Evolutionary conservation across 768 basidiomycete species (phyloP), one percentile per base, ranked within the genome.

Genomic region (Pulveroboletus ravenelii): DNA sequence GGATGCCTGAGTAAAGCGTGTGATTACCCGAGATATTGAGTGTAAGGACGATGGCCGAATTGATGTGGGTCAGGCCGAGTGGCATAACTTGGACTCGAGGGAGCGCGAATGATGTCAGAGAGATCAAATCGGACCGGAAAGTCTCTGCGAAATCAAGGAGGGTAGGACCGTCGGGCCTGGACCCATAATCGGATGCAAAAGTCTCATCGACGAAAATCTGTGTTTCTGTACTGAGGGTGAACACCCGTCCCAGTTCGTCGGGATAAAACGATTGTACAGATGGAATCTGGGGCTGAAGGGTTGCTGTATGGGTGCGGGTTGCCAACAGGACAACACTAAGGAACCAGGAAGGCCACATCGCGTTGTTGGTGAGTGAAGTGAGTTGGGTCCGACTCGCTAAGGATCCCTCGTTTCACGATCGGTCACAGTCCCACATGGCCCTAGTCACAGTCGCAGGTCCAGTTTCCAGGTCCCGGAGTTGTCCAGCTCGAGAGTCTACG

Each of bases 181-280:
- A 44, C n/a, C 38, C 42, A 6, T 23, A 2, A 8, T 47, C 32
- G 7, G 14, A 52, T 0, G 62, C 67, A 54, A 62, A 61, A 4
- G 23, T 20, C 40, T 62, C 51, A 52, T 74, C 72, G n/a, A 75
- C 72, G 13, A 73, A 23, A 29, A 75, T 69, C 40, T 60, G 61
- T 13, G 70, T 67, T 40, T 55, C 48, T 7, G 68, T 39, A 6
- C 59, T 49, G 13, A 74, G 62, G 37, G 58, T 15, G 48, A 75
- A 76, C 17, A 47, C 34, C n/a, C 17, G 51, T 10, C 53, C 62
- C 5, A n/a, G 48, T 25, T 51, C 32, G 1, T 61, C 54, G 0
- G 60, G 53, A 27, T 52, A 50, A 52, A 74, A 74, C 0, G 63
- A 65, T 9, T 66, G 66, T n/a, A 73, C 41, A 29, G 72, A 70